phyloP scores from a whole-genome alignment of 1,139 yeast species.

The Candida freyschussii region DNA sequence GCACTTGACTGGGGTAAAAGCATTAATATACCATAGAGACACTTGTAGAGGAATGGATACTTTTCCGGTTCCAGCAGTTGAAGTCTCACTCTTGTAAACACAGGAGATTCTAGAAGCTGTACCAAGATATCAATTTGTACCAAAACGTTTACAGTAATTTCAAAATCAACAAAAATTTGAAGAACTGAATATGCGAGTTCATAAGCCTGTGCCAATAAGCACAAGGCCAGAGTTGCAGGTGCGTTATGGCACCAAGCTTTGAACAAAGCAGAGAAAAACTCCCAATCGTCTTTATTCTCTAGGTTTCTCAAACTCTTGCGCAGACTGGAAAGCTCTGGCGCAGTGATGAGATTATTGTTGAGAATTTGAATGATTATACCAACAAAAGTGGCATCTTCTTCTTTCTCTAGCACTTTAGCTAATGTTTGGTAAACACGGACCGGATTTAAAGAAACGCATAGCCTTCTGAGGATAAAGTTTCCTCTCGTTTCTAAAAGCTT shows the following conservation, averaged over 20 bases:
- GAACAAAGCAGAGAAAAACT: conserved; percentile 71
- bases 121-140: conserved; percentile 78
- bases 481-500: conserved; percentile 66
- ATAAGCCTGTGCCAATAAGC: conserved; percentile 84
- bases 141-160: conserved; percentile 63
- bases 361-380: conserved; percentile 81
- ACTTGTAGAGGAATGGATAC: conserved; percentile 78
- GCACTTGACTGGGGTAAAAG: conserved; percentile 95
- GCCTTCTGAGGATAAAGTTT: conserved; percentile 76
- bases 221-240: conserved; percentile 81
- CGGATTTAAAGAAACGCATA: conserved; percentile 76
- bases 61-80: conserved; percentile 85
- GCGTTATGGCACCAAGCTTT: conserved; percentile 92
- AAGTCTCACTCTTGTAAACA: conserved; percentile 79
- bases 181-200: conserved; percentile 81
- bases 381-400: conserved; percentile 64
- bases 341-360: conserved; percentile 82
- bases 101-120: conserved; percentile 81
- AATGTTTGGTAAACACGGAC: conserved; percentile 79
- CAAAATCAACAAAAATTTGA: conserved; percentile 70
- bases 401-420: conserved; percentile 67
- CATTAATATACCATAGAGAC: conserved; percentile 91
- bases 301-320: conserved; percentile 60
- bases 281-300: conserved; percentile 53
- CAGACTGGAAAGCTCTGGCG: conserved; percentile 70